These are phyloP conservation scores for Irpex sp. DNA, from an alignment of 1,284 basidiomycete species.

Conservation along the genomic window DNA sequence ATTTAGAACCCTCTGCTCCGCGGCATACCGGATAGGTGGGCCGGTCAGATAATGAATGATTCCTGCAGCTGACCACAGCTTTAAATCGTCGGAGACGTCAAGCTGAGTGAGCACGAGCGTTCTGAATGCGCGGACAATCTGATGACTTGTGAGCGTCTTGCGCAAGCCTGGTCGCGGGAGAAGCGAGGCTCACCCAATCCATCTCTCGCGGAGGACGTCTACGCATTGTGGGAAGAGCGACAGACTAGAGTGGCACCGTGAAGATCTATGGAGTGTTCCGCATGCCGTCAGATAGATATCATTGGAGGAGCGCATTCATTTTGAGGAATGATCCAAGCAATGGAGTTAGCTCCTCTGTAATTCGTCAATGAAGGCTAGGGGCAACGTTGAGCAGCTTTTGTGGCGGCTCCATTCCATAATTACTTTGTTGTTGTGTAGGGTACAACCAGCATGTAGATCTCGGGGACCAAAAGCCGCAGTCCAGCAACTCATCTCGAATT, in stretches of 20 bases:
- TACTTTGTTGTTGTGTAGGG: too few species aligned
- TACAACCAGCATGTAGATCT: too few species aligned
- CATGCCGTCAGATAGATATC: background rate
- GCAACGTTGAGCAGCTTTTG: too few species aligned
- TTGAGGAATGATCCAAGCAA: background rate
- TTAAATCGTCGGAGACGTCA: background rate
- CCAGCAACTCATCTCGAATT: too few species aligned
- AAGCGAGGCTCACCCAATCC: background rate
- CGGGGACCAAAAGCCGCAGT: too few species aligned
- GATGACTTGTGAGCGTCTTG: background rate
- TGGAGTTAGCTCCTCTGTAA: too few species aligned
- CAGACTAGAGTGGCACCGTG: background rate
- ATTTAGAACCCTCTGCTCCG: background rate
- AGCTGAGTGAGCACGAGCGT: constrained; percentile 1
- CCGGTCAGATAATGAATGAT: background rate
- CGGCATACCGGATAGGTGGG: background rate
- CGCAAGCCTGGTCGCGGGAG: background rate
- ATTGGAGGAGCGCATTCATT: background rate
- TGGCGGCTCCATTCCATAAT: too few species aligned
- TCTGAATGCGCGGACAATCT: background rate
- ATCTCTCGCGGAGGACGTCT: background rate
- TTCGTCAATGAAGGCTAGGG: too few species aligned
- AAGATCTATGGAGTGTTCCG: background rate
- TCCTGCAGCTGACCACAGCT: background rate
- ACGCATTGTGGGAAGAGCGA: background rate